Base-by-base conservation (phyloP, 1,139 yeast genomes). In the Hyphopichia buzzinii region DNA sequence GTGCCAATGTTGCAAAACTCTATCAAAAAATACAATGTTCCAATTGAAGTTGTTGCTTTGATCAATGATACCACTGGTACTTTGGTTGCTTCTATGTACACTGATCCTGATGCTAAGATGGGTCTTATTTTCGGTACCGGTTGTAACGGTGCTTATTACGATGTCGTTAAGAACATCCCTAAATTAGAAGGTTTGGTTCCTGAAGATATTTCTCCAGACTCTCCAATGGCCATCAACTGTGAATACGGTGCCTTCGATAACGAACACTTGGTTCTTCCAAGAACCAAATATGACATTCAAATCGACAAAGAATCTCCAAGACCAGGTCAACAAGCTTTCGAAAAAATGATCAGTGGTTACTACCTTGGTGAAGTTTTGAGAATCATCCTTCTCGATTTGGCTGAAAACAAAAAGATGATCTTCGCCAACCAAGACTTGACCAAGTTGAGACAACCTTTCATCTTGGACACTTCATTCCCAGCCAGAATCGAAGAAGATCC, bases 21-120 rank as follows among this genome's bases (percentile, higher is more conserved):
- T 31, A 72, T 92, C 47, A 67, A 77, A 47, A 74, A 74, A 52
- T 63, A 72, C 46, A 62, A 74, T 17, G 79, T 88, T 37, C 96
- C 97, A 46, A 84, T 90, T 53, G 73, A 80, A 35, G 94, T 90
- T 39, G 90, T 87, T 42, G 96, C 98, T 28, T 72, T 92, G 58
- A 90, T 92, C 62, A 92, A 92, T 65, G 98, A 92, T 64, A 92
- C 98, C 47, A 87, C 96, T 34, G 98, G 98, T 59, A 92, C 98
- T 33, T 74, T 92, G 55, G 96, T 92, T 43, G 97, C 98, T 29
- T 89, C 97, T 35, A 81, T 84, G 72, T 92, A 92, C 68, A 78
- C 94, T 39, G 96, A 92, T 57, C 79, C 92, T 26, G 80, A 79
- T 51, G 81, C 96, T 47, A 83, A 83, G 63, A 85, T 90, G 94